Evolutionary conservation across 495 filamentous ascomycete genomes (phyloP).

Genomic region (Lichina pygmaea): DNA sequence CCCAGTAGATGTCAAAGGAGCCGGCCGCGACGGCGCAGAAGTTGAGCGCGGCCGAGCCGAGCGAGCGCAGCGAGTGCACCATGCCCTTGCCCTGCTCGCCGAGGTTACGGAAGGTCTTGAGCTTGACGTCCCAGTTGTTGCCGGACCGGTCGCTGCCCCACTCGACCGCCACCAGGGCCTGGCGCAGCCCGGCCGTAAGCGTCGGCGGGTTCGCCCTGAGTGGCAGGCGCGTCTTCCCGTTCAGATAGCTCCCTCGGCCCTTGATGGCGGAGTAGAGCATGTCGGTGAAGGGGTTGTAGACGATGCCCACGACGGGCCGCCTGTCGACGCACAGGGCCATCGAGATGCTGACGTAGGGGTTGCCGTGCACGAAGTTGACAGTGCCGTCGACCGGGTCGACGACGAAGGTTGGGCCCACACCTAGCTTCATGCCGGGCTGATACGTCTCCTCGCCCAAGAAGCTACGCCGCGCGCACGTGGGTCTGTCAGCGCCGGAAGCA

Average conservation of each 20-base stretch:
- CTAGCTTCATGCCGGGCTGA: constrained; percentile 33
- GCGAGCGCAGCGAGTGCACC: constrained; percentile 50
- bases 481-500: background rate
- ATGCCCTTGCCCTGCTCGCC: constrained; percentile 50
- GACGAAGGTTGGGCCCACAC: constrained; percentile 53
- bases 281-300: constrained; percentile 58
- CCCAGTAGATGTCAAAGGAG: constrained; percentile 67
- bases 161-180: constrained; percentile 42
- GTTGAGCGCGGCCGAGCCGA: constrained; percentile 68
- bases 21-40: constrained; percentile 59
- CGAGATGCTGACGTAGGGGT: constrained; percentile 58
- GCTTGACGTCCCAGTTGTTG: constrained; percentile 49
- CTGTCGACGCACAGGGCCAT: constrained; percentile 44
- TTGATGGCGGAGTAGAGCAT: constrained; percentile 42
- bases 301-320: constrained; percentile 43
- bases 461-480: background rate
- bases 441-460: constrained; percentile 72
- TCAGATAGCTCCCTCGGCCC: constrained; percentile 41
- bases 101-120: constrained; percentile 38
- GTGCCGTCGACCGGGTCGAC: constrained; percentile 82
- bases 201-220: constrained; percentile 24
- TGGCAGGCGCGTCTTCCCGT: constrained; percentile 23
- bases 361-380: constrained; percentile 56
- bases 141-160: constrained; percentile 55
- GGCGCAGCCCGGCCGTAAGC: constrained; percentile 24